phyloP scores from a whole-genome alignment of 1,139 yeast species.

The Protomyces arabidopsidicola region DNA sequence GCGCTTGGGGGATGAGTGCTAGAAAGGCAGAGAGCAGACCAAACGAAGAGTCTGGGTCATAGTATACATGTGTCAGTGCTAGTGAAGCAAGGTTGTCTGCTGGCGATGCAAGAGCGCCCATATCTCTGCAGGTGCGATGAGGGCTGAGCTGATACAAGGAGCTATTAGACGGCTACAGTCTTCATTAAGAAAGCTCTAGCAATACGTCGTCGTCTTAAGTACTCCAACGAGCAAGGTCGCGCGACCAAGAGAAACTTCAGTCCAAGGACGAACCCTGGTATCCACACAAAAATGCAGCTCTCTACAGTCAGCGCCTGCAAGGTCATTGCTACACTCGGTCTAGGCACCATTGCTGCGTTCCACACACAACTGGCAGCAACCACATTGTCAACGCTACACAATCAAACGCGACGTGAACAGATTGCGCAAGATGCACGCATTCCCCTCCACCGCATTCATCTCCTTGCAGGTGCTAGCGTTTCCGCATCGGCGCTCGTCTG shows the following conservation, averaged over 20 bases:
- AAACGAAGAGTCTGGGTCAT: constrained; percentile 60
- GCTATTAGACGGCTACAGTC: background rate
- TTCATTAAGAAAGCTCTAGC: no score
- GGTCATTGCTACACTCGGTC: constrained; percentile 12
- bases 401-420: background rate
- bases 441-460: background rate
- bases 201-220: no score
- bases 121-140: background rate
- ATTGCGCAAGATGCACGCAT: background rate
- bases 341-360: constrained; percentile 4
- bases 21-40: constrained; percentile 64
- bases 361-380: background rate
- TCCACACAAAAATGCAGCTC: background rate
- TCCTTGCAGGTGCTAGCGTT: background rate
- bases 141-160: background rate
- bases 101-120: background rate
- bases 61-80: constrained; percentile 65
- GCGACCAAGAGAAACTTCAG: no score
- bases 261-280: background rate
- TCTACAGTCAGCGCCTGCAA: constrained; percentile 1
- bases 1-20: constrained; percentile 76
- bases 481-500: background rate
- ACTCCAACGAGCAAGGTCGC: no score
- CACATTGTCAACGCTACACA: background rate
- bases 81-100: constrained; percentile 22